These are phyloP conservation scores for Fraxinus cuspidata DNA, from an alignment of 257 asterid species.

Conservation along the genomic window DNA sequence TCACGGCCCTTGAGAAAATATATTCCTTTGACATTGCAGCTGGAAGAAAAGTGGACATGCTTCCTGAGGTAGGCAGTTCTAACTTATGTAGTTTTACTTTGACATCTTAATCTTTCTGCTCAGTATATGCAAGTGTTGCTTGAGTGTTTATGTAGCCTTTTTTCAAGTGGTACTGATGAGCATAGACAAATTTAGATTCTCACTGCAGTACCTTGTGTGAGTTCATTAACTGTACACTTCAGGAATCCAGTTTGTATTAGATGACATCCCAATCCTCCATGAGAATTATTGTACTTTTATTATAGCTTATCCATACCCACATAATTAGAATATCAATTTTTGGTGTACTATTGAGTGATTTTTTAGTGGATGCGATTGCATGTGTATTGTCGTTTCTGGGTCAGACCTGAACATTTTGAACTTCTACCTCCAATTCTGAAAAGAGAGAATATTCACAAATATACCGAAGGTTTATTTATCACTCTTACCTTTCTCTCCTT, in stretches of 20 bases:
- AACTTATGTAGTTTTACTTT: slow-evolving; percentile 7
- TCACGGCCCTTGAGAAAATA: slow-evolving; percentile 86
- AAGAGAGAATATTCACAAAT: neutral
- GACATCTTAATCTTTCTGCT: slow-evolving; percentile 6
- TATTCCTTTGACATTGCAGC: slow-evolving; percentile 93
- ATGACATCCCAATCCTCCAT: neutral
- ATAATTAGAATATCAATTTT: neutral
- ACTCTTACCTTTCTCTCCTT: too few species aligned
- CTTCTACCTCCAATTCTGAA: neutral
- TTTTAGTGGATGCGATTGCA: neutral
- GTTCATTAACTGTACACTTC: neutral
- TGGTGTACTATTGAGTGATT: neutral
- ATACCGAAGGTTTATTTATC: too few species aligned
- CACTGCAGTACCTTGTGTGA: neutral
- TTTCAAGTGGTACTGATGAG: slow-evolving; percentile 10
- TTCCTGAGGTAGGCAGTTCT: slow-evolving; percentile 72
- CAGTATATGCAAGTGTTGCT: slow-evolving; percentile 11
- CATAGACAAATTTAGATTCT: slow-evolving; percentile 4
- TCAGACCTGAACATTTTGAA: neutral
- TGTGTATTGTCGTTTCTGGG: neutral
- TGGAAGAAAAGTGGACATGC: slow-evolving; percentile 82
- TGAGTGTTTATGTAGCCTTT: slow-evolving; percentile 1
- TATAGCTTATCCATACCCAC: slow-evolving; percentile 15
- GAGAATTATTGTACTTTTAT: neutral
- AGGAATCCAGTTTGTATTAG: slow-evolving; percentile 3